Conservation (phyloP, 208 protist species). For the Herpetomonas muscarum region DNA sequence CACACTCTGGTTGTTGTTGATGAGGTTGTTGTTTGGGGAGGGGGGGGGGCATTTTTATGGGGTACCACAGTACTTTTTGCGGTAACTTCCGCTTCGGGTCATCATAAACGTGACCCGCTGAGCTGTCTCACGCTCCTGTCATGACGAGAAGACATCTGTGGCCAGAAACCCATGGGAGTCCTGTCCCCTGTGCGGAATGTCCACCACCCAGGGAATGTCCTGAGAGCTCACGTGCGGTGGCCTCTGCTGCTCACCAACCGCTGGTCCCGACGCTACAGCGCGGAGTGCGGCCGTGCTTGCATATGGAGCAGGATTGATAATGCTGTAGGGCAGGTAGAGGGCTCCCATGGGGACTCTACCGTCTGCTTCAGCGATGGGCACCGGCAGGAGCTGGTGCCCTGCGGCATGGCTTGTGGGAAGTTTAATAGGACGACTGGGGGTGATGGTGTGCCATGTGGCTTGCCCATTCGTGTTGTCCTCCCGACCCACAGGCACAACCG, state of each 20-base stretch:
- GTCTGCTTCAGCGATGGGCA: not conserved
- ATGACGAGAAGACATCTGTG: too few species aligned
- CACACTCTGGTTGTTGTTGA: too few species aligned
- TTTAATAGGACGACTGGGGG: conserved; percentile 23
- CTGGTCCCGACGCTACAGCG: not conserved
- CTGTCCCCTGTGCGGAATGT: conserved; percentile 55
- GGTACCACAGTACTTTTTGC: too few species aligned
- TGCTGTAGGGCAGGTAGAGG: conserved; percentile 49
- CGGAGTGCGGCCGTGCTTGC: conserved; percentile 43
- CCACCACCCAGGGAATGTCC: conserved; percentile 80
- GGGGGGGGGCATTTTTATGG: too few species aligned
- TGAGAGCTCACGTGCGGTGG: conserved; percentile 12
- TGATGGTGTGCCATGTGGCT: conserved; percentile 26
- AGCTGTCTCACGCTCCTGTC: too few species aligned
- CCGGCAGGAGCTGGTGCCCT: conserved; percentile 10
- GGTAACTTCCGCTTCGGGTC: too few species aligned
- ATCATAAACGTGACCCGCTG: too few species aligned
- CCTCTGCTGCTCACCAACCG: not conserved
- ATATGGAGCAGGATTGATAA: conserved; percentile 55
- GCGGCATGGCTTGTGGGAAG: conserved; percentile 19
- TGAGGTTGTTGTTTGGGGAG: too few species aligned
- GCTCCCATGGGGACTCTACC: not conserved
- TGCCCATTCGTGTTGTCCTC: not conserved
- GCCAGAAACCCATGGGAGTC: conserved; percentile 57
- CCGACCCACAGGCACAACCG: conserved; percentile 11